These are phyloP conservation scores for Suillus brevipes DNA, from an alignment of 768 basidiomycete genomes.

Conservation along the genomic window DNA sequence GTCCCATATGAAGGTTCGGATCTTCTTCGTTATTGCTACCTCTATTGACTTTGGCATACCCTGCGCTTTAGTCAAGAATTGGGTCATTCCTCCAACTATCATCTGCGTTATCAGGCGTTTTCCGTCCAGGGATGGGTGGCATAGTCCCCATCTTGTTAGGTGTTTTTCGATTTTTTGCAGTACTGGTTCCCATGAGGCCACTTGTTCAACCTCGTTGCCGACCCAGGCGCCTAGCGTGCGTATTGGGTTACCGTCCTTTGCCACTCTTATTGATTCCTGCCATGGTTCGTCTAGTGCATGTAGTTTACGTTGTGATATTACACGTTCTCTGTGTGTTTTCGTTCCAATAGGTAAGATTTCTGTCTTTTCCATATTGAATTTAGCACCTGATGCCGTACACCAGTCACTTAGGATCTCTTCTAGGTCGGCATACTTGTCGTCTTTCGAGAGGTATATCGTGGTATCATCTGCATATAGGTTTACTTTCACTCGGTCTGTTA, in stretches of 20 bases:
- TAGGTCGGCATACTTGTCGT: too few species aligned
- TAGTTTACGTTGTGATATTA: neutral
- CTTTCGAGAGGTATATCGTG: too few species aligned
- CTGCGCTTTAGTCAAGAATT: slow-evolving; percentile 33
- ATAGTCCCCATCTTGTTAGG: slow-evolving; percentile 16
- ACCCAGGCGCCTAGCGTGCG: slow-evolving; percentile 22
- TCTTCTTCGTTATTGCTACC: neutral
- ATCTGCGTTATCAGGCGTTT: slow-evolving; percentile 21
- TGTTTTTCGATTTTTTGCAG: slow-evolving; percentile 22
- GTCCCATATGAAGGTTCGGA: slow-evolving; percentile 20
- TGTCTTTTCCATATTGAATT: too few species aligned
- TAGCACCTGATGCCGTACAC: too few species aligned
- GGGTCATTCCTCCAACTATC: slow-evolving; percentile 20
- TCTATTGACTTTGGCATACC: slow-evolving; percentile 28
- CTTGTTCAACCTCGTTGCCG: slow-evolving; percentile 19
- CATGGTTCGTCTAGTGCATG: neutral
- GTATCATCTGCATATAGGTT: too few species aligned
- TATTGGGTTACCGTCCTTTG: slow-evolving; percentile 15
- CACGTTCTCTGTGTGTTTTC: too few species aligned
- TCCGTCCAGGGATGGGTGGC: slow-evolving; percentile 11
- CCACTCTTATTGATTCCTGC: slow-evolving; percentile 3
- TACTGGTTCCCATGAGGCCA: slow-evolving; percentile 14
- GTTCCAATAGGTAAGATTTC: too few species aligned
- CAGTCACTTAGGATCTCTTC: too few species aligned
- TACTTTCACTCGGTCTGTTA: too few species aligned